phyloP scores from a whole-genome alignment of 2,329 filamentous ascomycete genomes.

The Fusarium tjaetaba region DNA sequence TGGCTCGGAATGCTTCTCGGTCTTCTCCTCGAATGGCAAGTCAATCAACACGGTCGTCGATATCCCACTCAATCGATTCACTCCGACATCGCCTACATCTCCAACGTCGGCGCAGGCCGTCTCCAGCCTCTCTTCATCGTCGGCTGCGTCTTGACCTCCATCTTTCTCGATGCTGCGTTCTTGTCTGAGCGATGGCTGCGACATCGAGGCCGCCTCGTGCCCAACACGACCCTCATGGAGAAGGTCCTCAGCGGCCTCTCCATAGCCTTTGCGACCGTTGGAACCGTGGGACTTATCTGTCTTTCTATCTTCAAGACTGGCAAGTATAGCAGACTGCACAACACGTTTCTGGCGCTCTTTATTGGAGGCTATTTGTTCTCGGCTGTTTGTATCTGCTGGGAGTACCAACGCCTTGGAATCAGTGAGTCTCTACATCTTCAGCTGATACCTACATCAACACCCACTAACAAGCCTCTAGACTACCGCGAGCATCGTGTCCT shows the following conservation, averaged over 20 bases:
- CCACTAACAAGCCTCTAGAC: slow-evolving; percentile 52
- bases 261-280: slow-evolving; percentile 76
- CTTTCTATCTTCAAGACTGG: slow-evolving; percentile 87
- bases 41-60: slow-evolving; percentile 61
- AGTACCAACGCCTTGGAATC: slow-evolving; percentile 86
- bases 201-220: slow-evolving; percentile 80
- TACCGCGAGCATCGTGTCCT: slow-evolving; percentile 81
- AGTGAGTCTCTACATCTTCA: slow-evolving; percentile 55
- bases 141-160: slow-evolving; percentile 74
- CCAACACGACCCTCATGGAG: slow-evolving; percentile 70
- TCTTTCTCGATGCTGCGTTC: slow-evolving; percentile 85
- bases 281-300: slow-evolving; percentile 82
- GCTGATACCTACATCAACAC: too few species aligned
- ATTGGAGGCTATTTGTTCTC: slow-evolving; percentile 86
- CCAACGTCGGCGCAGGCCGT: slow-evolving; percentile 68
- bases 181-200: slow-evolving; percentile 85
- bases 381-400: slow-evolving; percentile 88
- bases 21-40: slow-evolving; percentile 76
- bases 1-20: slow-evolving; percentile 76
- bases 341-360: slow-evolving; percentile 83
- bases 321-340: slow-evolving; percentile 73
- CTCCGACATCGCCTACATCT: slow-evolving; percentile 77
- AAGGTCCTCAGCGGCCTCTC: slow-evolving; percentile 70
- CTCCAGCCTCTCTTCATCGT: slow-evolving; percentile 84
- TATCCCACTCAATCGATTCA: slow-evolving; percentile 68